Conservation (phyloP, 2,329 filamentous ascomycete genomes). For the Annulohypoxylon truncatum region DNA sequence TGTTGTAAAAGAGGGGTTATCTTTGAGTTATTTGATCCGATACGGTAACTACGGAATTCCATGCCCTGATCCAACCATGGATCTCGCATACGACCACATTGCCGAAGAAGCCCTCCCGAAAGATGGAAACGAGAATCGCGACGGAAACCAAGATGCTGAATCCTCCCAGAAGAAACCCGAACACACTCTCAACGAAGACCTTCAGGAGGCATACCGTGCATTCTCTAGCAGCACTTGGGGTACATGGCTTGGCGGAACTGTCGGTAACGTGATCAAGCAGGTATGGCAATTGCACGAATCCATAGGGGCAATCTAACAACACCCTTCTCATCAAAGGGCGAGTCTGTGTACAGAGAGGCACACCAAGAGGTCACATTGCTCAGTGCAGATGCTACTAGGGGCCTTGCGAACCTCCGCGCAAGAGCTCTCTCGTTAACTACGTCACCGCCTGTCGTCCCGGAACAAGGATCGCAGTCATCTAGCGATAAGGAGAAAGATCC, state of each 20-base stretch:
- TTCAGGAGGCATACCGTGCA: conserved; percentile 95
- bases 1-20: conserved; percentile 24
- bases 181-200: conserved; percentile 80
- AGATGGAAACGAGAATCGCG: conserved; percentile 53
- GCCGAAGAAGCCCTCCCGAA: conserved; percentile 81
- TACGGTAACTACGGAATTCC: conserved; percentile 20
- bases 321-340: conserved; percentile 66
- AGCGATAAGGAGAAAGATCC: conserved; percentile 52
- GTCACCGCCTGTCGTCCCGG: conserved; percentile 42
- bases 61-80: conserved; percentile 68
- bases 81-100: conserved; percentile 97
- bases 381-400: conserved; percentile 83
- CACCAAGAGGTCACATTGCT: conserved; percentile 85
- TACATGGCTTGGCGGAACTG: conserved; percentile 84
- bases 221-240: conserved; percentile 95
- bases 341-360: conserved; percentile 84
- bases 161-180: conserved; percentile 58
- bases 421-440: conserved; percentile 76
- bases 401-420: conserved; percentile 81
- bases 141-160: conserved; percentile 52
- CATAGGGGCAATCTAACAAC: conserved; percentile 23
- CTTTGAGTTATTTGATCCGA: conserved; percentile 5
- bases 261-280: conserved; percentile 94
- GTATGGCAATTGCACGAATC: conserved; percentile 57
- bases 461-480: conserved; percentile 44